Evolutionary conservation across 2,329 filamentous ascomycete genomes (phyloP).

Genomic region (Scolecobasidium constrictum): DNA sequence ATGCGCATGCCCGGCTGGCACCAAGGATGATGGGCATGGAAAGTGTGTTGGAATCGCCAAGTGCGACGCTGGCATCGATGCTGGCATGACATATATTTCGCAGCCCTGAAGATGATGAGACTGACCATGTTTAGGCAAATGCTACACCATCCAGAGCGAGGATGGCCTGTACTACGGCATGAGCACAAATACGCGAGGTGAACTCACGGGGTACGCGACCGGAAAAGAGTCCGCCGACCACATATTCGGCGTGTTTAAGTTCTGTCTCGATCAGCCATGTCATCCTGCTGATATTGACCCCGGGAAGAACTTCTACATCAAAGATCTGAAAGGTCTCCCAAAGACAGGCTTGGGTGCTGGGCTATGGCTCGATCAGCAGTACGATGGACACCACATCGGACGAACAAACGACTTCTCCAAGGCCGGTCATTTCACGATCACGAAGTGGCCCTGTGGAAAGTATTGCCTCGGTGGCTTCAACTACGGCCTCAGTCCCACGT

Average conservation of each 20-base stretch:
- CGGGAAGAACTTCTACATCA: background rate
- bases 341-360: no score
- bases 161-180: background rate
- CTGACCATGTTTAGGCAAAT: background rate
- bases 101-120: background rate
- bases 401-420: background rate
- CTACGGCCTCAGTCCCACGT: background rate
- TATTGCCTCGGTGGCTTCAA: slow-evolving; percentile 1
- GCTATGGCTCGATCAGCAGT: background rate
- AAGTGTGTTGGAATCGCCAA: background rate
- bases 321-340: background rate
- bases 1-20: slow-evolving; percentile 1
- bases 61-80: slow-evolving; percentile 1
- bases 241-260: slow-evolving; percentile 2
- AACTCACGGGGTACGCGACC: slow-evolving; percentile 2
- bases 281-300: background rate
- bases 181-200: background rate
- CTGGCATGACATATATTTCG: background rate
- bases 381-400: background rate
- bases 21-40: background rate
- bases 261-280: slow-evolving; percentile 1
- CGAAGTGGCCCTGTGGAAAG: slow-evolving; percentile 5
- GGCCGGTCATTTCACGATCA: slow-evolving; percentile 1
- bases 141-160: background rate
- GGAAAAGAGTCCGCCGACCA: slow-evolving; percentile 2